Evolutionary conservation across 495 filamentous ascomycete genomes (phyloP).

Genomic region (Evansstolkia leycettana): DNA sequence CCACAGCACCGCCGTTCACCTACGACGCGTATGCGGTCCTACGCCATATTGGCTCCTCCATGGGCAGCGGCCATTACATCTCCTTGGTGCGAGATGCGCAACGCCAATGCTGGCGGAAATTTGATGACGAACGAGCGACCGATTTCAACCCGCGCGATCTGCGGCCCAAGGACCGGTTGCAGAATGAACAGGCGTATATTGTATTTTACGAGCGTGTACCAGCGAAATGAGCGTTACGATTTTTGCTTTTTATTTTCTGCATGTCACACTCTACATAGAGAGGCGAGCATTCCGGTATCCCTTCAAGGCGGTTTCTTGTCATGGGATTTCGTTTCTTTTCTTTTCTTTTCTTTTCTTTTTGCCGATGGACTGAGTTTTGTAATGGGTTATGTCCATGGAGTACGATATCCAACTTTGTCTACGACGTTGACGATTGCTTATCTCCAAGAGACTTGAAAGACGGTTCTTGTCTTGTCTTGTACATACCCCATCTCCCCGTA

Average conservation of each 20-base stretch:
- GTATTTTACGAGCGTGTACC: constrained; percentile 50
- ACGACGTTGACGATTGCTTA: too few species aligned
- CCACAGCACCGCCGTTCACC: constrained; percentile 50
- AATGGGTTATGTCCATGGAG: too few species aligned
- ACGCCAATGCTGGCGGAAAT: constrained; percentile 49
- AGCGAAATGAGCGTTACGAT: constrained; percentile 29
- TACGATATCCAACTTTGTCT: too few species aligned
- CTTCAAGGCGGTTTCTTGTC: too few species aligned
- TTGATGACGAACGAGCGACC: constrained; percentile 47
- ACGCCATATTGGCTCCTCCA: constrained; percentile 50
- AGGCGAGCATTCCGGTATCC: too few species aligned
- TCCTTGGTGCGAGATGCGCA: constrained; percentile 50
- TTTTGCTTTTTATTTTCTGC: constrained; percentile 6
- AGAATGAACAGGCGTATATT: constrained; percentile 57
- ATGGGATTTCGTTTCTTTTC: too few species aligned
- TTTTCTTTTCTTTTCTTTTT: too few species aligned
- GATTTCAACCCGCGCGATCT: constrained; percentile 47
- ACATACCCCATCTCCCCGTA: too few species aligned
- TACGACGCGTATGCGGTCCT: constrained; percentile 66
- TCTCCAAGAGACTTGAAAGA: too few species aligned
- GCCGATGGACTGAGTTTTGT: too few species aligned
- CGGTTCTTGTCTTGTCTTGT: too few species aligned
- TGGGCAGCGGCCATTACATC: constrained; percentile 60
- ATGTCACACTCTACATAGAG: too few species aligned
- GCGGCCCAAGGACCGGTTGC: constrained; percentile 31